These are phyloP conservation scores for Cytospora leucostoma DNA, from an alignment of 2,329 filamentous ascomycete species.

Conservation along the genomic window DNA sequence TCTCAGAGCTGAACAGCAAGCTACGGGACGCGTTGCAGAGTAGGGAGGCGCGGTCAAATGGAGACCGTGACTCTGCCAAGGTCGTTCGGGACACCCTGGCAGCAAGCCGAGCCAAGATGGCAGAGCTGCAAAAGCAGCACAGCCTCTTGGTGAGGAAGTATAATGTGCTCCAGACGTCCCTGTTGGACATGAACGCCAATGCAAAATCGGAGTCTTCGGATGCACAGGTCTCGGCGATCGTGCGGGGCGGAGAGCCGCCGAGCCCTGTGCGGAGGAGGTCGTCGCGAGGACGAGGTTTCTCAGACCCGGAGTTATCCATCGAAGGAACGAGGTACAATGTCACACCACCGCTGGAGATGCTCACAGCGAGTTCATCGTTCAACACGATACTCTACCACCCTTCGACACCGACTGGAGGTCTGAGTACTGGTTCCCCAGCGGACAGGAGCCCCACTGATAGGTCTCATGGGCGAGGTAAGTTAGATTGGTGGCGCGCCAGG, in stretches of 20 bases:
- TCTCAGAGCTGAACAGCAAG: slow-evolving; percentile 48
- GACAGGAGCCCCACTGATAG: slow-evolving; percentile 42
- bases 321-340: slow-evolving; percentile 46
- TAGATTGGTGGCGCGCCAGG: slow-evolving; percentile 1
- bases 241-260: slow-evolving; percentile 33
- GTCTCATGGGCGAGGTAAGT: slow-evolving; percentile 50
- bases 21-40: slow-evolving; percentile 43
- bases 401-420: slow-evolving; percentile 41
- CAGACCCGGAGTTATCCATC: slow-evolving; percentile 44
- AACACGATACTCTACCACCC: slow-evolving; percentile 37
- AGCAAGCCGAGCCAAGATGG: slow-evolving; percentile 55
- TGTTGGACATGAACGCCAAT: slow-evolving; percentile 50
- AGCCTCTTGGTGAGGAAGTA: slow-evolving; percentile 53
- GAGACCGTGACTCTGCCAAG: slow-evolving; percentile 37
- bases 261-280: slow-evolving; percentile 43
- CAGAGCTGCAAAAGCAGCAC: slow-evolving; percentile 56
- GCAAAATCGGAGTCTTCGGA: slow-evolving; percentile 35
- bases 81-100: slow-evolving; percentile 49
- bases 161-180: slow-evolving; percentile 51
- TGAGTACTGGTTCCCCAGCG: slow-evolving; percentile 23
- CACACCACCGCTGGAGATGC: slow-evolving; percentile 43
- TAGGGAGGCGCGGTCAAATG: slow-evolving; percentile 23
- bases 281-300: slow-evolving; percentile 42
- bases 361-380: slow-evolving; percentile 30
- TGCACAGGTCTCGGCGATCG: slow-evolving; percentile 40